Evolutionary conservation across 352 stramenopile genomes (phyloP).

Genomic region (Phytophthora pini): DNA sequence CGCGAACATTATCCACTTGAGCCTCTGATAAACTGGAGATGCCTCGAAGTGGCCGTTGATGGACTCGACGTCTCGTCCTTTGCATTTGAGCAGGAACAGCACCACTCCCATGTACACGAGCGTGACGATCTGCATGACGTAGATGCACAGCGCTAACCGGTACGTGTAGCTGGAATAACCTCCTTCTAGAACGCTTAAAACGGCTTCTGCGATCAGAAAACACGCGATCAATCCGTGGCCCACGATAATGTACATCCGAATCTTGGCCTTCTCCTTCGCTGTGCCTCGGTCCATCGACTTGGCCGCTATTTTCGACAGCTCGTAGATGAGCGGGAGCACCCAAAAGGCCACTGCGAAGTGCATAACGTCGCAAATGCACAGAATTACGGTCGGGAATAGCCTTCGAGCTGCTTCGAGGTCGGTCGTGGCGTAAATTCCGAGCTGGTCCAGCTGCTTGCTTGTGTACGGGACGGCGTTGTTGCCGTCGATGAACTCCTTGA

Average conservation of each 20-base stretch:
- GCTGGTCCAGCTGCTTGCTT: conserved; percentile 49
- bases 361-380: conserved; percentile 57
- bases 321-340: conserved; percentile 60
- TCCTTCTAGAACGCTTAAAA: conserved; percentile 29
- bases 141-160: conserved; percentile 45
- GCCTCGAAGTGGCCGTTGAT: conserved; percentile 59
- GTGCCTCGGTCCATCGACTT: conserved; percentile 71
- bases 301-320: conserved; percentile 61
- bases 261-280: conserved; percentile 46
- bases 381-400: conserved; percentile 38
- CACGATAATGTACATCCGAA: conserved; percentile 43
- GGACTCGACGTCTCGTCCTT: conserved; percentile 58
- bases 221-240: conserved; percentile 38
- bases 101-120: conserved; percentile 53
- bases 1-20: conserved; percentile 65
- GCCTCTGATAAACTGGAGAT: conserved; percentile 60
- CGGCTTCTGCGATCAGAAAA: conserved; percentile 38
- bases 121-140: conserved; percentile 53
- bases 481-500: conserved; percentile 40
- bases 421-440: conserved; percentile 54
- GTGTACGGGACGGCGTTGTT: conserved; percentile 39
- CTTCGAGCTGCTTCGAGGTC: conserved; percentile 37
- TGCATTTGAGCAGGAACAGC: conserved; percentile 47
- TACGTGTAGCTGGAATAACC: conserved; percentile 54
- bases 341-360: conserved; percentile 59